A percentile compares a stretch with the other conserved stretches of the same genome.
Conservation (phyloP, 768 basidiomycete genomes). For the Trametes sanguinea region DNA sequence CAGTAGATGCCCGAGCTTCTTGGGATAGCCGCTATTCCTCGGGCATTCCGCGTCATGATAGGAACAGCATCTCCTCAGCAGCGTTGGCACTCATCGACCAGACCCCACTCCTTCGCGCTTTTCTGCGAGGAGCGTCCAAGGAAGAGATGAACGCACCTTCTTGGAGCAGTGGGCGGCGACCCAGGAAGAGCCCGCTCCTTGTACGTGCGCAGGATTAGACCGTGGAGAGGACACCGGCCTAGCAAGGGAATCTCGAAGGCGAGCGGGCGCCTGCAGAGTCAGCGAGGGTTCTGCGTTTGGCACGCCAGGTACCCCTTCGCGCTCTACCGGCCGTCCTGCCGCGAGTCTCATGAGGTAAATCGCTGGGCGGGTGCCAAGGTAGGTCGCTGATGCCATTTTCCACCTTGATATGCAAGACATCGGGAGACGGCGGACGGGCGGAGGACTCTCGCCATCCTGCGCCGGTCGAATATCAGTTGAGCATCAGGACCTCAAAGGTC, state of each 20-base stretch:
- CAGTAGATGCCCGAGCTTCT: not conserved
- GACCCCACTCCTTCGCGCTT: not conserved
- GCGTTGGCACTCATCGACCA: not conserved
- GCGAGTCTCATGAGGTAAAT: conserved; percentile 15
- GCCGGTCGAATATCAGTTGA: conserved; percentile 5
- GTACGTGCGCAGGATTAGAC: not conserved
- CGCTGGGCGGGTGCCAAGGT: conserved; percentile 1
- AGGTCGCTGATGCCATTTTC: conserved; percentile 1
- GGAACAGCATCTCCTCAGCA: conserved; percentile 1
- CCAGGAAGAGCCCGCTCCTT: not conserved
- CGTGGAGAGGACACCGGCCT: conserved; percentile 2
- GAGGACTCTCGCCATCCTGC: not conserved
- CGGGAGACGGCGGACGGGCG: not conserved
- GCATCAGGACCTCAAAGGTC: conserved; percentile 3
- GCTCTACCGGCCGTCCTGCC: not conserved
- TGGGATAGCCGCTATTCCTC: conserved; percentile 15
- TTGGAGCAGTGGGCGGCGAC: not conserved
- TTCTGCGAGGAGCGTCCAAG: not conserved
- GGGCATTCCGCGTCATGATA: conserved; percentile 12
- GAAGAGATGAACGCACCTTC: not conserved
- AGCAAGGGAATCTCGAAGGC: conserved; percentile 14
- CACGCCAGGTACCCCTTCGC: conserved; percentile 5
- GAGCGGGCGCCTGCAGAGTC: conserved; percentile 12
- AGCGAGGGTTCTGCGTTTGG: conserved; percentile 12
- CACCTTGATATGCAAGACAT: not conserved